Evolutionary conservation across 2,329 filamentous ascomycete genomes (phyloP), one percentile per base, ranked within the genome.

Genomic region (Xylogone sp.): DNA sequence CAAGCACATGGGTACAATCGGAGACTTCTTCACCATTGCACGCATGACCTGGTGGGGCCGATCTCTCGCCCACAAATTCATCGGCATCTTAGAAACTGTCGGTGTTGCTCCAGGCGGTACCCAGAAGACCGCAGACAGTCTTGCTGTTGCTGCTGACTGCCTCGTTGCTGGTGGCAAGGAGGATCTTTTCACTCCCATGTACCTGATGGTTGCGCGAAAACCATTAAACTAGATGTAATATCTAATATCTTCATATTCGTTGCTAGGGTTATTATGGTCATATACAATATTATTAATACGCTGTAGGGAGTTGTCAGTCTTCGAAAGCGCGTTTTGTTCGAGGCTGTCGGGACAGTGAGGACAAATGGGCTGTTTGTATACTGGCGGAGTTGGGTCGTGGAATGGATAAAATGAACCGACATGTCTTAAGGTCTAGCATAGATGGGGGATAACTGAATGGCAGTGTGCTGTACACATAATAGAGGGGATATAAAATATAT

Each of bases 151-250:
- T 21, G 91, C 81, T 9, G 92, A 97, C 70, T 87, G 83, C 63
- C 75, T 97, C 44, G 92, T 96, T n/a, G 88, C 87, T 45, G 93
- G 92, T 71, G 92, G 84, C 31, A 82, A 83, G 69, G 79, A 91
- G 75, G 87, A 94, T 69, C 81, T 97, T 20, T 97, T 97, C 74
- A 97, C 92, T 1, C 92, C 92, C 50, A 97, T 97, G 92, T 96
- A 96, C 75, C 76, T 97, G 65, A 96, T 97, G 88, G 82, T 97
- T 54, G 92, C 83, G 53, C 84, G 87, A 73, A 97, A 97, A 79
- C 90, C 92, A 50, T 39, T 39, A 16, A 39, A 39, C 34, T 39
- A 39, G 13, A 39, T 16, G 24, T 42, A 21, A 42, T 43, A 45
- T 50, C 5, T 39, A 39, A 5, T 39, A 16, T 39, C n/a, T 39